A percentile compares a stretch with the other conserved stretches of the same genome.
phyloP scores from a whole-genome alignment of 2,329 filamentous ascomycete species.

The Eutypella sp. region DNA sequence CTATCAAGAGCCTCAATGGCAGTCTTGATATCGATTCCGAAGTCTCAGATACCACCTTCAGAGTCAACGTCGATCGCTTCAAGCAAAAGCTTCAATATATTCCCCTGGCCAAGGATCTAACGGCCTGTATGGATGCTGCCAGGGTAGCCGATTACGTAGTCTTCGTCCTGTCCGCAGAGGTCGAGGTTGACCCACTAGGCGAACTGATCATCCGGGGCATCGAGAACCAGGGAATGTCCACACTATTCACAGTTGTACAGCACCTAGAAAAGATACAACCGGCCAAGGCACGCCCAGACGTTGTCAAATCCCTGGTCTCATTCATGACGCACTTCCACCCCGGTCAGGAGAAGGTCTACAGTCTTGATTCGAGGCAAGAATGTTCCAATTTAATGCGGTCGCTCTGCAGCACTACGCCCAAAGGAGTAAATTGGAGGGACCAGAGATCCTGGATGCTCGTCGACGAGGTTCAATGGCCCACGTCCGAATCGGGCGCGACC shows the following conservation, averaged over 20 bases:
- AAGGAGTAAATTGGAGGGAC: conserved; percentile 92
- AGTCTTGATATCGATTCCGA: conserved; percentile 75
- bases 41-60: conserved; percentile 53
- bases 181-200: conserved; percentile 79
- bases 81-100: conserved; percentile 92
- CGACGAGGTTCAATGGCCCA: conserved; percentile 72
- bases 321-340: conserved; percentile 95
- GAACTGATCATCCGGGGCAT: conserved; percentile 82
- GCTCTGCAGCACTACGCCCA: conserved; percentile 85
- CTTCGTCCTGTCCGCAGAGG: conserved; percentile 73
- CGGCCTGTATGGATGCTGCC: conserved; percentile 77
- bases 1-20: conserved; percentile 65
- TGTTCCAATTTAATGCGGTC: conserved; percentile 87
- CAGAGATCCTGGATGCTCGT: conserved; percentile 93
- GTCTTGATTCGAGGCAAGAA: conserved; percentile 82
- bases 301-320: conserved; percentile 79
- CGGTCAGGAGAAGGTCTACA: conserved; percentile 84
- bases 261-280: conserved; percentile 73
- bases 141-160: conserved; percentile 88
- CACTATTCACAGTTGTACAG: conserved; percentile 80
- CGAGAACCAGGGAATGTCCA: conserved; percentile 92
- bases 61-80: conserved; percentile 78
- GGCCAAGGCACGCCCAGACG: conserved; percentile 69
- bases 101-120: conserved; percentile 66
- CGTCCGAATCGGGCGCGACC: conserved; percentile 56